Conservation (phyloP, 106 monocot species). For the Phalaenopsis equestris region DNA sequence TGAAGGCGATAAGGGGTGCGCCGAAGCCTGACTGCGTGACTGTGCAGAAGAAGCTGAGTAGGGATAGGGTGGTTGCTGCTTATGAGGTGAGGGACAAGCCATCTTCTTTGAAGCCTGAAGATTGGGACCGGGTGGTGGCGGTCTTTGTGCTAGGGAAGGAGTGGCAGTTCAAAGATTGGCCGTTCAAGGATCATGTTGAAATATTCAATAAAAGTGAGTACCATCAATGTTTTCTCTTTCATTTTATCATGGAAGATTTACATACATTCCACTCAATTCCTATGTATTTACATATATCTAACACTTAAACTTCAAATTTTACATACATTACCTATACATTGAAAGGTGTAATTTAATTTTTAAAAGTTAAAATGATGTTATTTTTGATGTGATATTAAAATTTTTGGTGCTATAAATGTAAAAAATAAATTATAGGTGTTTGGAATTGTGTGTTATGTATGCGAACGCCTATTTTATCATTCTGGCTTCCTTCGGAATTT, state of each 20-base stretch:
- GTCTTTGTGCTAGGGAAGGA: slow-evolving; percentile 98
- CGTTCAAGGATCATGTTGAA: slow-evolving; percentile 91
- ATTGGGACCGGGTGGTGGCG: slow-evolving; percentile 93
- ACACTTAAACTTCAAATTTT: no score
- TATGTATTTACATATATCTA: no score
- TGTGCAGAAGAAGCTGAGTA: slow-evolving; percentile 97
- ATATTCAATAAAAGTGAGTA: slow-evolving; percentile 90
- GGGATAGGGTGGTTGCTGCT: slow-evolving; percentile 59
- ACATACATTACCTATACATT: no score
- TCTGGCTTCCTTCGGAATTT: not conserved
- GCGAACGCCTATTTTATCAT: not conserved
- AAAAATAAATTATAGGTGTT: no score
- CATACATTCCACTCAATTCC: no score
- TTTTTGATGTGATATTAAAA: no score
- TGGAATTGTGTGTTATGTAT: no score
- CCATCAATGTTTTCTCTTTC: not conserved
- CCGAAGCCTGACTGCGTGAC: slow-evolving; percentile 82
- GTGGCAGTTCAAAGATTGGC: slow-evolving; percentile 99
- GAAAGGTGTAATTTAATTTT: no score
- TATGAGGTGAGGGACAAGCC: slow-evolving; percentile 98
- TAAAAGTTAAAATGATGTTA: no score
- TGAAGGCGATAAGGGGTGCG: slow-evolving; percentile 49
- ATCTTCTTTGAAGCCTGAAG: slow-evolving; percentile 59
- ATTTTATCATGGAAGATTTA: not conserved
- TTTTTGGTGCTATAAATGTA: no score